These are phyloP conservation scores for Scedosporium apiospermum DNA, from an alignment of 2,329 filamentous ascomycete species.

Conservation along the genomic window DNA sequence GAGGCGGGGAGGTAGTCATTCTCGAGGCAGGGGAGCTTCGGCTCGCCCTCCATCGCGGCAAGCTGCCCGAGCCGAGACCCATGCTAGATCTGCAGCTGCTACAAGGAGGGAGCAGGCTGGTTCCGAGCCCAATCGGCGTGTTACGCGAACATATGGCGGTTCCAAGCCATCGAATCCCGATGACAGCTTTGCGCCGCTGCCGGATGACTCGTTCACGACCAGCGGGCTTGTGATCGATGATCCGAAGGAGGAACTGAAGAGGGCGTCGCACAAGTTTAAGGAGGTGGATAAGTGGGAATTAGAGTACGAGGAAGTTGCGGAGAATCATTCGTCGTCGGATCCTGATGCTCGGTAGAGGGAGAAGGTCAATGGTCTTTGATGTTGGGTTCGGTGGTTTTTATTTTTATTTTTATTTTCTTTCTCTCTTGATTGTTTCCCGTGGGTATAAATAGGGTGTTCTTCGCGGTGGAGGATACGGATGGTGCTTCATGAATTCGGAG, in stretches of 20 bases:
- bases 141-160: slow-evolving; percentile 13
- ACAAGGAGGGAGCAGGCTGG: slow-evolving; percentile 11
- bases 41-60: slow-evolving; percentile 13
- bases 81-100: slow-evolving; percentile 5
- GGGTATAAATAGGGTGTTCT: not conserved
- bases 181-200: slow-evolving; percentile 30
- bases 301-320: slow-evolving; percentile 54
- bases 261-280: slow-evolving; percentile 52
- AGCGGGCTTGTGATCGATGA: slow-evolving; percentile 26
- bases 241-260: slow-evolving; percentile 44
- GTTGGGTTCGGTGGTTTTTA: slow-evolving; percentile 5
- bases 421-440: not conserved
- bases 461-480: not conserved
- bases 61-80: slow-evolving; percentile 16
- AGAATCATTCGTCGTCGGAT: slow-evolving; percentile 41
- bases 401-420: not conserved
- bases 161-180: slow-evolving; percentile 23
- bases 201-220: slow-evolving; percentile 32
- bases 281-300: slow-evolving; percentile 62
- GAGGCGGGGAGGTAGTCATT: slow-evolving; percentile 22
- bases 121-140: slow-evolving; percentile 16
- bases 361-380: not conserved
- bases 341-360: slow-evolving; percentile 24
- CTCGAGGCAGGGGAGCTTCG: slow-evolving; percentile 18
- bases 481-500: not conserved